These are phyloP conservation scores for Microdochium paspali DNA, from an alignment of 2,329 filamentous ascomycete species.

Conservation along the genomic window DNA sequence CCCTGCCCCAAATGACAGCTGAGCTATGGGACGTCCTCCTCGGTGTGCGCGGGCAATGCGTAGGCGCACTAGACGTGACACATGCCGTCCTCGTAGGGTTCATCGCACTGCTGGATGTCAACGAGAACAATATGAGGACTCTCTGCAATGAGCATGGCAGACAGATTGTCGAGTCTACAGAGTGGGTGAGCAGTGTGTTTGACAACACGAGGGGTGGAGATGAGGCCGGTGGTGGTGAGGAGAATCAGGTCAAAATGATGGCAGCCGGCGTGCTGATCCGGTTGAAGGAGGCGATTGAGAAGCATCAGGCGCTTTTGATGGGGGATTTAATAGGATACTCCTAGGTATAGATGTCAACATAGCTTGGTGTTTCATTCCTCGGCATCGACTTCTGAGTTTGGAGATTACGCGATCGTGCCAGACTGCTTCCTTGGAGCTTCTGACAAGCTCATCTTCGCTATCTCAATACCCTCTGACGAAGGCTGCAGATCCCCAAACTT, in stretches of 20 bases:
- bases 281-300: constrained; percentile 72
- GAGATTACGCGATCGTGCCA: no score
- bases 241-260: constrained; percentile 70
- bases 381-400: no score
- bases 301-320: constrained; percentile 67
- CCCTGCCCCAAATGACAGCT: constrained; percentile 69
- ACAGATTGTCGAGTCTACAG: constrained; percentile 75
- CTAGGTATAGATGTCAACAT: no score
- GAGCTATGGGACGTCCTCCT: constrained; percentile 83
- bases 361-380: no score
- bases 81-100: constrained; percentile 71
- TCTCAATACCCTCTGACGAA: no score
- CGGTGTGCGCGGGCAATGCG: constrained; percentile 48
- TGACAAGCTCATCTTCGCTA: no score
- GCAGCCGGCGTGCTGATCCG: constrained; percentile 71
- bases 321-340: constrained; percentile 49
- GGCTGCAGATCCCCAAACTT: no score
- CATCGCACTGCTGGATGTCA: constrained; percentile 73
- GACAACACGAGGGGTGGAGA: constrained; percentile 40
- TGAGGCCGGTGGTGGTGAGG: constrained; percentile 49
- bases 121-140: constrained; percentile 59
- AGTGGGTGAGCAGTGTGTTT: constrained; percentile 77
- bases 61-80: constrained; percentile 56
- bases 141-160: constrained; percentile 67
- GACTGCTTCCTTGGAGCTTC: no score